Evolutionary conservation across 2,329 filamentous ascomycete species (phyloP).

Genomic region (Curvularia lunata): DNA sequence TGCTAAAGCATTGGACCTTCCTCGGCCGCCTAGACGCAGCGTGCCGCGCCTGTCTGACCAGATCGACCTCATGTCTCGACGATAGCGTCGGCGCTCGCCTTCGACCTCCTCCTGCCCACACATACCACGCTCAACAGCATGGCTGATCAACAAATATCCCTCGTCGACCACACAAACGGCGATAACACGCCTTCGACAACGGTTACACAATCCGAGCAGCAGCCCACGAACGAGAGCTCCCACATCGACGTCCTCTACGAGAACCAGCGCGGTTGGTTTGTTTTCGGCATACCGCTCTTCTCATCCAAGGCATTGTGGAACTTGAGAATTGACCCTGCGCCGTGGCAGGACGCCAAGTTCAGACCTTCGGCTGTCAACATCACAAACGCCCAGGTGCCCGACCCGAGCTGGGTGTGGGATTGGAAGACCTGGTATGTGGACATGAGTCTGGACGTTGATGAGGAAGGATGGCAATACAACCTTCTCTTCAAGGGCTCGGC

Average conservation of each 20-base stretch:
- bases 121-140: constrained; percentile 22
- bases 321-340: constrained; percentile 80
- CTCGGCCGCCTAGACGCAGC: constrained; percentile 2
- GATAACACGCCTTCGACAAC: constrained; percentile 38
- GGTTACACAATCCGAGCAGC: constrained; percentile 22
- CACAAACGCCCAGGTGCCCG: constrained; percentile 87
- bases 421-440: constrained; percentile 75
- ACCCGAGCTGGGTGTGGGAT: constrained; percentile 93
- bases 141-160: constrained; percentile 69
- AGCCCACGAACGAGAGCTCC: constrained; percentile 30
- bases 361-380: constrained; percentile 71
- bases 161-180: constrained; percentile 63
- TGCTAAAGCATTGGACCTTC: neutral
- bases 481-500: constrained; percentile 71
- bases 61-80: constrained; percentile 36
- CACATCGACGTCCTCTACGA: constrained; percentile 87
- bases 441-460: constrained; percentile 82
- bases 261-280: constrained; percentile 88
- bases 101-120: constrained; percentile 9
- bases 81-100: constrained; percentile 36
- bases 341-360: constrained; percentile 76
- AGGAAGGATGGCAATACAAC: constrained; percentile 95
- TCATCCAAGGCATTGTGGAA: constrained; percentile 75
- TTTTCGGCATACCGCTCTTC: constrained; percentile 90
- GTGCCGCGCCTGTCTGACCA: constrained; percentile 29